A percentile compares a stretch with the other conserved stretches of the same genome.
Conservation (phyloP, 768 basidiomycete genomes). For the Neoboletus magnificus region DNA sequence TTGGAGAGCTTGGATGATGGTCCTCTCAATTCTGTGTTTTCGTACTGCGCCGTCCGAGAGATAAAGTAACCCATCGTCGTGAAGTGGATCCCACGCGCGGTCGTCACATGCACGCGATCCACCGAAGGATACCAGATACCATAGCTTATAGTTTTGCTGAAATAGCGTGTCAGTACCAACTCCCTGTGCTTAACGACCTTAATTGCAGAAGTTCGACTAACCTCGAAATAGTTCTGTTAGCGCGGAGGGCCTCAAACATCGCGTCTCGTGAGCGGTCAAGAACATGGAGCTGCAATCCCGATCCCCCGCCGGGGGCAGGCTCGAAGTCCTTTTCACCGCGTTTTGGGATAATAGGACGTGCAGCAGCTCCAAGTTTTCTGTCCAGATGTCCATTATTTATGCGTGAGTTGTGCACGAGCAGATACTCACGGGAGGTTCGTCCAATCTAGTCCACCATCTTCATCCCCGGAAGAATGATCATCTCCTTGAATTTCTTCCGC, state of each 20-base stretch:
- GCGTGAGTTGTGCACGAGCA: not conserved
- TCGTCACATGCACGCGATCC: constrained; percentile 61
- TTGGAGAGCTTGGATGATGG: constrained; percentile 47
- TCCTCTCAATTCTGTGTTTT: constrained; percentile 21
- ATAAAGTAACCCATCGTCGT: constrained; percentile 77
- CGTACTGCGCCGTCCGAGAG: constrained; percentile 40
- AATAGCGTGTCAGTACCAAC: not conserved
- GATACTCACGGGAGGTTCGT: constrained; percentile 62
- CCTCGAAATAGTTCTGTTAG: constrained; percentile 75
- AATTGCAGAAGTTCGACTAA: constrained; percentile 29
- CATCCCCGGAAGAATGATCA: constrained; percentile 62
- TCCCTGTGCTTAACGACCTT: not conserved
- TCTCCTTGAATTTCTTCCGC: constrained; percentile 26
- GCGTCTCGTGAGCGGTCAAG: constrained; percentile 78
- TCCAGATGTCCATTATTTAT: constrained; percentile 1
- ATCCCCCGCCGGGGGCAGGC: constrained; percentile 61
- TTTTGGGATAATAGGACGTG: constrained; percentile 81
- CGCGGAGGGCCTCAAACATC: constrained; percentile 80
- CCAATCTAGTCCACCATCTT: constrained; percentile 80
- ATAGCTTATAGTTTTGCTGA: constrained; percentile 75
- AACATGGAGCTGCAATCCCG: constrained; percentile 76
- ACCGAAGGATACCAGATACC: constrained; percentile 74
- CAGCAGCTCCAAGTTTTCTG: constrained; percentile 25
- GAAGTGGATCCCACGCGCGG: constrained; percentile 83
- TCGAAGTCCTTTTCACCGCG: constrained; percentile 98